A percentile compares a stretch with the other conserved stretches of the same genome.
phyloP scores from a whole-genome alignment of 2,329 filamentous ascomycete genomes.

The Alternaria sp. region DNA sequence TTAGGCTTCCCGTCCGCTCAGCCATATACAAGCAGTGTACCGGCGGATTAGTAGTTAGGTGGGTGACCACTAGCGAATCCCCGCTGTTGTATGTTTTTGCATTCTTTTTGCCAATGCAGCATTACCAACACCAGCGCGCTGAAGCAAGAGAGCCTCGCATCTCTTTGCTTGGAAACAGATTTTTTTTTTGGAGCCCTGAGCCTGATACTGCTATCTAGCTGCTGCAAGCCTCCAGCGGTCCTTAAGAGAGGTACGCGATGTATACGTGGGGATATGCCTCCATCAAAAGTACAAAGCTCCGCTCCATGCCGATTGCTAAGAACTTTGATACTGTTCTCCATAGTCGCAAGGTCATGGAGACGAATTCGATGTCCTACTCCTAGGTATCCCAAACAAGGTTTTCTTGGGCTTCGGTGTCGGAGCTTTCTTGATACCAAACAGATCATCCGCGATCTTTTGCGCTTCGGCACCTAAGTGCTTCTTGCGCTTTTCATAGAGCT shows the following conservation, averaged over 20 bases:
- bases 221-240: background rate
- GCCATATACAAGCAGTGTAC: background rate
- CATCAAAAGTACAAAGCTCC: no score
- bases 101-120: background rate
- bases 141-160: background rate
- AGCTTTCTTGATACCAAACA: background rate
- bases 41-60: background rate
- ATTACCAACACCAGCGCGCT: background rate
- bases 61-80: background rate
- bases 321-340: no score
- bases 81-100: background rate
- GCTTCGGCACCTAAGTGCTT: no score
- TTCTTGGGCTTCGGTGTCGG: no score
- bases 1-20: background rate
- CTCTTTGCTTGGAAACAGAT: background rate
- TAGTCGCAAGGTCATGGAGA: background rate
- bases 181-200: background rate
- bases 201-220: fast-evolving
- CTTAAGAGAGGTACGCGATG: no score
- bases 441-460: background rate
- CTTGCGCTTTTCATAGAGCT: background rate
- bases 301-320: no score
- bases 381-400: no score
- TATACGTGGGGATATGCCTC: no score
- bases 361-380: background rate